Conservation (phyloP, 83 land plant species). For the Diphasiastrum complanatum region DNA sequence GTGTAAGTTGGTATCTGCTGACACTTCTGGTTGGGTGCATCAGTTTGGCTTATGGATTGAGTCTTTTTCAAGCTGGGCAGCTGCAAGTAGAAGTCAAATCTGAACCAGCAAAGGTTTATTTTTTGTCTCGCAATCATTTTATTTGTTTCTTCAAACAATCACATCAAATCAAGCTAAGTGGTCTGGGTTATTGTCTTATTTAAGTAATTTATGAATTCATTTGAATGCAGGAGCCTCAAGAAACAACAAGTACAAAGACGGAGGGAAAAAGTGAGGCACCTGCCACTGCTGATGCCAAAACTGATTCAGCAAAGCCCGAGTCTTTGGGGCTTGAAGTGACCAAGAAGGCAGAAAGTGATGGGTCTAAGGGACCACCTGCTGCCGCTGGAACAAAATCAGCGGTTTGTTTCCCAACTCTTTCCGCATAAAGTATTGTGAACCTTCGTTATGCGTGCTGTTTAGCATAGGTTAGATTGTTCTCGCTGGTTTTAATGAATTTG, state of each 20-base stretch:
- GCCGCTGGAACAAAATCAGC: too few species aligned
- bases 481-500: too few species aligned
- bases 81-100: constrained; percentile 53
- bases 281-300: constrained; percentile 30
- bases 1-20: not conserved
- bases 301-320: constrained; percentile 43
- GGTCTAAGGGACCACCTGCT: too few species aligned
- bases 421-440: too few species aligned
- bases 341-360: too few species aligned
- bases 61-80: constrained; percentile 58
- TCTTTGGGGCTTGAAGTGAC: too few species aligned
- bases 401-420: too few species aligned
- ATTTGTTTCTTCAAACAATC: not conserved
- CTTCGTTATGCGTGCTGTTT: too few species aligned
- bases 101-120: constrained; percentile 38
- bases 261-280: constrained; percentile 35
- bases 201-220: constrained; percentile 1
- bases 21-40: not conserved
- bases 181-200: not conserved
- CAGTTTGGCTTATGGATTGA: constrained; percentile 84
- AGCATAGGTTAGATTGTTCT: too few species aligned
- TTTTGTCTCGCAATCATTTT: not conserved
- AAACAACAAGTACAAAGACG: constrained; percentile 20
- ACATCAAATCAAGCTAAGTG: not conserved
- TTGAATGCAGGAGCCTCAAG: constrained; percentile 17